Base-by-base conservation (phyloP, 495 filamentous ascomycete genomes). In the Talaromyces wortmannii region DNA sequence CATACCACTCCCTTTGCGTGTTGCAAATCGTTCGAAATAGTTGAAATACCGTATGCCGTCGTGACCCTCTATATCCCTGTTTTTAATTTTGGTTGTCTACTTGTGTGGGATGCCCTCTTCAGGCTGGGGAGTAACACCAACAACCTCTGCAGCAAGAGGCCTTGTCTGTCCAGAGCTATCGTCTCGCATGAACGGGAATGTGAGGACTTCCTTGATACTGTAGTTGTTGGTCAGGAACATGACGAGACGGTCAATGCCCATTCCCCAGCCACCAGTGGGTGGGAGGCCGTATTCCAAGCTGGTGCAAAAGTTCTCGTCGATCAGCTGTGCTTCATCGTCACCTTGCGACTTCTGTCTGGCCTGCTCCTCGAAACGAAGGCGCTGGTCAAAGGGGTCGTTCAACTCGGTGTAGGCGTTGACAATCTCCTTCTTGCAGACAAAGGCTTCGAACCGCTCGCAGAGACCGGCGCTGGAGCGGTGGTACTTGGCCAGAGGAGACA, bases 161-260 rank as follows among this genome's bases (percentile, higher is more conserved):
- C 73, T 67, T 45, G 73, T 69, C 17, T 63, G 52, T 4, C 69
- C 67, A 36, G 71, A 71, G 62, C 76, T 72, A 52, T 87, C 83
- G 42, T 88, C 84, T 77, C 87, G 89, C 87, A 90, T 90, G 62
- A 89, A 83, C 15, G 85, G 95, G 82, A 98, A 97, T 11, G 94
- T 84, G 50, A 98, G 75, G 5, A 97, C 94, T 74, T 98, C 94
- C 77, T 95, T 94, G 72, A 97, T 97, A 53, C 74, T 82, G 78
- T 97, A 96, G 69, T 95, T 86, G 72, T 97, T 82, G 47, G 95
- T 97, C 63, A 97, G 76, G 80, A 97, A 97, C 94, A 97, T 97
- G 63, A 92, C 88, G 64, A 97, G 67, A 57, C 91, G 88, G 74
- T 98, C 94, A 63, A 98, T 96, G 58, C 95, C 94, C 84, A 97